Conservation (phyloP, 176 grass and related monocot genomes). For the bread wheat (Triticum aestivum) region IWGSC_CS_RefSeq_v2.1 NC_057803.1:661820782-661821281, state of each 20-base stretch:
- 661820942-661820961: conserved; percentile 45
- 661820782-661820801: conserved; percentile 47
- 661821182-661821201: conserved; percentile 88
- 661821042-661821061: conserved; percentile 32
- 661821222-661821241: conserved; percentile 88
- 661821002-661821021: conserved; percentile 23
- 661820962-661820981: conserved; percentile 7
- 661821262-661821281: background rate
- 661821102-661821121: conserved; percentile 47
- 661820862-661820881: background rate
- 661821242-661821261: conserved; percentile 56
- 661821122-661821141: conserved; percentile 56
- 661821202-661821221: conserved; percentile 80
- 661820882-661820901: background rate
- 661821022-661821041: conserved; percentile 10
- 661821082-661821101: conserved; percentile 63
- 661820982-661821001: conserved; percentile 11
- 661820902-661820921: conserved; percentile 44
- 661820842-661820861: background rate
- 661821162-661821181: conserved; percentile 74
- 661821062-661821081: conserved; percentile 62
- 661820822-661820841: background rate
- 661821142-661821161: conserved; percentile 62
- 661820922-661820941: conserved; percentile 60
- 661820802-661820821: conserved; percentile 37